Base-by-base conservation (phyloP, 805 yeast species). In the Candida yuanshanica region DNA sequence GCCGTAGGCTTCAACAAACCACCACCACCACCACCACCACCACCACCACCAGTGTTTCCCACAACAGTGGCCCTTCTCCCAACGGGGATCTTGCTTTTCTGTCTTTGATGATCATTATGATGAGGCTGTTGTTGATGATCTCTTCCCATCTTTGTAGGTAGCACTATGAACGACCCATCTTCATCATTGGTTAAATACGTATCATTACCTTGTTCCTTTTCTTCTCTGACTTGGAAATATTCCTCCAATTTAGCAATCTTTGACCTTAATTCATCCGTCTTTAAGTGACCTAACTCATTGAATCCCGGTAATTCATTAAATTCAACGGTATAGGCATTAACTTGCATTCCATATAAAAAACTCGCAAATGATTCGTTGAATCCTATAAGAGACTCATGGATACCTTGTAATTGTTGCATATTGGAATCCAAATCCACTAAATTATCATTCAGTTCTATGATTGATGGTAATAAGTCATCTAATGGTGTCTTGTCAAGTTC, bases 311-410 rank as follows among this genome's bases (percentile, higher is more conserved):
- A 37, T 35, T 54, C 56, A 16, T 50, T 49, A 38, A 85, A 85
- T 53, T 84, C 89, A 21, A 83, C 83, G 62, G 95, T 85, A 82
- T 93, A 88, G 46, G 95, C 90, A 53, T 89, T 87, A 60, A 87
- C 79, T 56, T 83, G 77, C 37, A 88, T 62, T 2, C 96, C 95
- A 53, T 84, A 86, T 39, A 88, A 57, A 41, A 88, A 79, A 31
- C 90, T 69, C 1, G 86, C 79, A 51, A 89, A 77, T 2, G 87
- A 75, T 60, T 88, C 96, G 56, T 87, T 87, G 60, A 89, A 81
- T 22, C 69, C 65, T 3, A 72, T 69, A 17, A 89, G 61, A 6
- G 77, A 75, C 34, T 79, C 75, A 60, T 87, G 88, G 10, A 82
- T 72, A 38, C 61, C 62, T 39, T 75, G 75, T 29, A 87, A 58